Evolutionary conservation across 1,284 basidiomycete species (phyloP).

Genomic region (Cystobasidium pallidum): DNA sequence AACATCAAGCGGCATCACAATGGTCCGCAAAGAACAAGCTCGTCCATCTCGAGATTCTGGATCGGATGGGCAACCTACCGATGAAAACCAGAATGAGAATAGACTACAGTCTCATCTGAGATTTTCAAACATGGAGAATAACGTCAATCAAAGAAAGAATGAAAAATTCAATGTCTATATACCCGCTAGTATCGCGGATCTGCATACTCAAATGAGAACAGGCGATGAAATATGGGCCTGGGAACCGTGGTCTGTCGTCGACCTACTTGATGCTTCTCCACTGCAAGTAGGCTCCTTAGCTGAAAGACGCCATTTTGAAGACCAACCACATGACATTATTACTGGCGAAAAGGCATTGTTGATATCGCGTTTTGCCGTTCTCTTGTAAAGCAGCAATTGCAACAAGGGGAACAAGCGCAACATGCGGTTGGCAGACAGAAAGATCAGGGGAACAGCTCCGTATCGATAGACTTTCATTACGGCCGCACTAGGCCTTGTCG

Average conservation of each 20-base stretch:
- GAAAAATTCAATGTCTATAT: constrained; percentile 1
- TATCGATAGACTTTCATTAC: too few relatives aligned
- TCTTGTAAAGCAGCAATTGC: neutral
- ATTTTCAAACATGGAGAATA: neutral
- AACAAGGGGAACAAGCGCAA: neutral
- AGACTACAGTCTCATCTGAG: neutral
- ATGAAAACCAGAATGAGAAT: neutral
- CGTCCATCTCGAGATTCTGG: constrained; percentile 2
- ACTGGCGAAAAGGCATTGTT: constrained; percentile 20
- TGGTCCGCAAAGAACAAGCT: constrained; percentile 10
- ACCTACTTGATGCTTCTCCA: constrained; percentile 5
- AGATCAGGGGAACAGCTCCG: too few relatives aligned
- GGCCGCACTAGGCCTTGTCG: too few relatives aligned
- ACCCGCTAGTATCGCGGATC: constrained; percentile 37
- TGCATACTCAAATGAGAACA: constrained; percentile 29
- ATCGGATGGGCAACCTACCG: neutral
- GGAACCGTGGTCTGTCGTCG: constrained; percentile 38
- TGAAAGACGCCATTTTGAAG: too few relatives aligned
- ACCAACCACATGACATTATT: too few relatives aligned
- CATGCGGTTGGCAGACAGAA: too few relatives aligned
- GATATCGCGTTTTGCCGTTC: constrained; percentile 24
- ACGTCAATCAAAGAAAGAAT: neutral
- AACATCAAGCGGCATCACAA: constrained; percentile 18
- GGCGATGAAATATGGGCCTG: constrained; percentile 32
- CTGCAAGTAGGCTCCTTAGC: neutral